Evolutionary conservation across 352 stramenopile species (phyloP).

Genomic region (Bremia lactucae): DNA sequence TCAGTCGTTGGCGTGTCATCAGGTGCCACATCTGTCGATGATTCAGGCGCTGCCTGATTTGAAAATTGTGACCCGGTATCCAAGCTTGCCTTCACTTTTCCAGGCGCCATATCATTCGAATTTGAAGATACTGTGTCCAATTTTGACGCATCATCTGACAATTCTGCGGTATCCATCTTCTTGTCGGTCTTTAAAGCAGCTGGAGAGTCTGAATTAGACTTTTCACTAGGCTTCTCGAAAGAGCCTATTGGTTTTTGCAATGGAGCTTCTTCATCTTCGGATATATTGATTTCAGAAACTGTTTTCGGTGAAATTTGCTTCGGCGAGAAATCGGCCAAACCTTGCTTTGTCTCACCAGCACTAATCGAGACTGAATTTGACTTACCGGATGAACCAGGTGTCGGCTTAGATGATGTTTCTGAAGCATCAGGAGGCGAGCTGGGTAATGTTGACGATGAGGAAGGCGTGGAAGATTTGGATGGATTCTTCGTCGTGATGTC

Average conservation of each 20-base stretch:
- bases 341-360: no score
- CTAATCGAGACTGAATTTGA: no score
- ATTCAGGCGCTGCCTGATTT: slow-evolving; percentile 17
- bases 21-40: slow-evolving; percentile 8
- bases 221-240: no score
- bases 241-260: no score
- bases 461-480: slow-evolving; percentile 7
- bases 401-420: background rate
- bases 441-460: background rate
- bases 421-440: background rate
- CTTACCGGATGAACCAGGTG: background rate
- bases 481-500: slow-evolving; percentile 3
- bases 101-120: slow-evolving; percentile 10
- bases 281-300: no score
- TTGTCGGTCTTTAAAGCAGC: slow-evolving; percentile 4
- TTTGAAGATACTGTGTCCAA: slow-evolving; percentile 2
- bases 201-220: background rate
- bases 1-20: no score
- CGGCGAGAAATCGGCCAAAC: no score
- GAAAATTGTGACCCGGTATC: slow-evolving; percentile 23
- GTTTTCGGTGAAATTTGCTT: no score
- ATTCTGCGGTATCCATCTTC: slow-evolving; percentile 5
- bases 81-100: slow-evolving; percentile 28
- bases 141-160: slow-evolving; percentile 1
- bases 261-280: no score